These are phyloP conservation scores for Pseudopithomyces maydicus DNA, from an alignment of 2,329 filamentous ascomycete species.

Conservation along the genomic window DNA sequence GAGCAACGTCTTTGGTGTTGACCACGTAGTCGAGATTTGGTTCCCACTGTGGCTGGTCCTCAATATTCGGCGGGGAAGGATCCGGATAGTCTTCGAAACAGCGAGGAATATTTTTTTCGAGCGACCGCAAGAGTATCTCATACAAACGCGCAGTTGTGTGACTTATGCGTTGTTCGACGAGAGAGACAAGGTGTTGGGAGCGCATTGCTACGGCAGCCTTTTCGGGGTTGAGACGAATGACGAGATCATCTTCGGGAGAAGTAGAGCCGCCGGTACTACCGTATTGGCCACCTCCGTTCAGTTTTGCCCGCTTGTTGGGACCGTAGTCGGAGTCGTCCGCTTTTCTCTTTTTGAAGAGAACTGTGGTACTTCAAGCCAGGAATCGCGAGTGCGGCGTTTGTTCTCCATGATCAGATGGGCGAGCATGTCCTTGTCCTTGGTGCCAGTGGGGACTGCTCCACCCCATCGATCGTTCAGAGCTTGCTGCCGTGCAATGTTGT, in stretches of 20 bases:
- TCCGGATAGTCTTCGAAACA: slow-evolving; percentile 64
- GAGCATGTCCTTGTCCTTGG: slow-evolving; percentile 70
- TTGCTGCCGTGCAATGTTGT: slow-evolving; percentile 65
- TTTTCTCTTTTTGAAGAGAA: slow-evolving; percentile 24
- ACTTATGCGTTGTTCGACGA: slow-evolving; percentile 73
- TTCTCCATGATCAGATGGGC: slow-evolving; percentile 62
- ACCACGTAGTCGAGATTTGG: slow-evolving; percentile 41
- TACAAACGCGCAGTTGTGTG: slow-evolving; percentile 80
- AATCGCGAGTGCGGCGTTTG: slow-evolving; percentile 57
- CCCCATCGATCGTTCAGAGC: slow-evolving; percentile 60
- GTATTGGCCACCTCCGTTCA: slow-evolving; percentile 21
- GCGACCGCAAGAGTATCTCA: slow-evolving; percentile 68
- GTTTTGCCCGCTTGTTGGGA: slow-evolving; percentile 39
- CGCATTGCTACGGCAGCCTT: slow-evolving; percentile 83
- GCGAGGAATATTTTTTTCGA: slow-evolving; percentile 71
- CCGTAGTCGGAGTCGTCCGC: slow-evolving; percentile 21
- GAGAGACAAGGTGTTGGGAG: slow-evolving; percentile 75
- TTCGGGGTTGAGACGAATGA: slow-evolving; percentile 82
- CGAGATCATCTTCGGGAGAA: slow-evolving; percentile 65
- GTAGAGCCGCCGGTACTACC: neutral
- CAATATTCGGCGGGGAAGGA: slow-evolving; percentile 21
- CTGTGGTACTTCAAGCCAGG: slow-evolving; percentile 38
- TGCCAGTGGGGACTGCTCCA: slow-evolving; percentile 60
- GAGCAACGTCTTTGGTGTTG: slow-evolving; percentile 48
- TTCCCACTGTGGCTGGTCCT: slow-evolving; percentile 37